Percentiles rank a stretch among this genome's conserved stretches.
Evolutionary conservation across 2,329 filamentous ascomycete genomes (phyloP).

Genomic region (Leptographium galeiforme): DNA sequence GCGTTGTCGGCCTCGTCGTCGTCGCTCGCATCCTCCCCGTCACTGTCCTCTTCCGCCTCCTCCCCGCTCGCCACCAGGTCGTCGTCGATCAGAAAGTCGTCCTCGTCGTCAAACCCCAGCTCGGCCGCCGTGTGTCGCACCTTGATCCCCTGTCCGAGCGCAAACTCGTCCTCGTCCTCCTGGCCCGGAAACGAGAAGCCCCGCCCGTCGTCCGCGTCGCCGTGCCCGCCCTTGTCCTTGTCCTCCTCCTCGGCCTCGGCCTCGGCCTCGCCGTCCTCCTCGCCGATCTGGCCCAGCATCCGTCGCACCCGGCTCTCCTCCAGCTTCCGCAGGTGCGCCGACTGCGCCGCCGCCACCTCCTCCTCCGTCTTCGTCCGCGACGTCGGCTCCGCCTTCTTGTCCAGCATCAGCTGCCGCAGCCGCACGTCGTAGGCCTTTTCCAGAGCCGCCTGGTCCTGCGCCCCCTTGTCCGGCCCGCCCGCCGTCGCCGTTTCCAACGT

Average conservation of each 20-base stretch:
- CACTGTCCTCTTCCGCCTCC: constrained; percentile 38
- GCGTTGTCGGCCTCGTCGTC: constrained; percentile 26
- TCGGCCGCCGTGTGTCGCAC: constrained; percentile 43
- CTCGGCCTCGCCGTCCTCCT: constrained; percentile 54
- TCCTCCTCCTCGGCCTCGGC: constrained; percentile 54
- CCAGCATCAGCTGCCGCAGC: constrained; percentile 68
- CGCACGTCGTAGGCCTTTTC: constrained; percentile 82
- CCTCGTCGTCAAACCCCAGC: constrained; percentile 77
- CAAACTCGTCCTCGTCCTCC: constrained; percentile 43
- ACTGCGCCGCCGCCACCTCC: constrained; percentile 67
- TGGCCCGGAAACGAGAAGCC: constrained; percentile 19
- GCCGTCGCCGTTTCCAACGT: constrained; percentile 7
- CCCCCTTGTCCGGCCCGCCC: constrained; percentile 42
- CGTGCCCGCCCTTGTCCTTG: constrained; percentile 13
- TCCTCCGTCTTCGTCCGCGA: constrained; percentile 86
- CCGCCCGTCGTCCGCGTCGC: constrained; percentile 8
- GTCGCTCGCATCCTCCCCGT: constrained; percentile 30
- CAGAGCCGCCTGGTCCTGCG: constrained; percentile 63
- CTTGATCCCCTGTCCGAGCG: constrained; percentile 45
- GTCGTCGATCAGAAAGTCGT: constrained; percentile 84
- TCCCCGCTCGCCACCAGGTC: constrained; percentile 73
- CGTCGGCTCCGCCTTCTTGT: constrained; percentile 72
- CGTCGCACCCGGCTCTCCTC: constrained; percentile 71
- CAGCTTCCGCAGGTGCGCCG: constrained; percentile 60
- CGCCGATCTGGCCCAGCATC: constrained; percentile 73